Base-by-base conservation (phyloP, 2,329 filamentous ascomycete species). In the Phoma sp. region DNA sequence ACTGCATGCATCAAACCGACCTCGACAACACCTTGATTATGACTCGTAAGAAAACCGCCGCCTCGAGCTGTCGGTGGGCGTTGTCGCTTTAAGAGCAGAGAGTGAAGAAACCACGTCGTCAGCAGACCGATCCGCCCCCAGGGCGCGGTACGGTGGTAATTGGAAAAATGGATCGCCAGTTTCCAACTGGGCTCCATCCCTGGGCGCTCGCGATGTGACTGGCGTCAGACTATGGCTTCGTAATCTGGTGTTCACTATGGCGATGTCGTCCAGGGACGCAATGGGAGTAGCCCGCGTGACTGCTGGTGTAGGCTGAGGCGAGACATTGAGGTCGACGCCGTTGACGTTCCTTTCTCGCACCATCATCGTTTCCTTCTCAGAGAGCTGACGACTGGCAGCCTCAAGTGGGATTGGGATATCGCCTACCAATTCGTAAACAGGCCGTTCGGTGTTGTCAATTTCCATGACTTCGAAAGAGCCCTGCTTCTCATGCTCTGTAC, bases 381-480 rank as follows among this genome's bases (percentile, higher is more conserved):
- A 76, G 32, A 81, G 65, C 55, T 78, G 72, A 17, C 75, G 76
- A 27, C 79, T 78, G 44, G 76, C 80, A 41, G 79, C 80, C 67
- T 82, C 78, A 56, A 80, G 81, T 49, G 80, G 78, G 37, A 79
- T 77, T 15, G 81, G 82, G 69, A 86, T 81, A 9, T 84, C 83
- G 2, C 84, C 84, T 0, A 81, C 80, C 68, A 81, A 84, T 39
- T 80, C 84, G 49, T 74, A 80, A 8, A 82, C 67, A 25, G 71
- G 70, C 15, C 62, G 60, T 55, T 76, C 72, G n/a, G 69, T 69
- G 22, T 70, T 71, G 10, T 74, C 76, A 19, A 67, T 72, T 48
- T 78, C 76, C 27, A 52, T 51, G 35, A 64, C 44, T 8, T 61
- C 55, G 4, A 61, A 50, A 7, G 54, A 49, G 4, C 60, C 61